Evolutionary conservation across 768 basidiomycete genomes (phyloP).

Genomic region (Lepiota brunneoincarnata): DNA sequence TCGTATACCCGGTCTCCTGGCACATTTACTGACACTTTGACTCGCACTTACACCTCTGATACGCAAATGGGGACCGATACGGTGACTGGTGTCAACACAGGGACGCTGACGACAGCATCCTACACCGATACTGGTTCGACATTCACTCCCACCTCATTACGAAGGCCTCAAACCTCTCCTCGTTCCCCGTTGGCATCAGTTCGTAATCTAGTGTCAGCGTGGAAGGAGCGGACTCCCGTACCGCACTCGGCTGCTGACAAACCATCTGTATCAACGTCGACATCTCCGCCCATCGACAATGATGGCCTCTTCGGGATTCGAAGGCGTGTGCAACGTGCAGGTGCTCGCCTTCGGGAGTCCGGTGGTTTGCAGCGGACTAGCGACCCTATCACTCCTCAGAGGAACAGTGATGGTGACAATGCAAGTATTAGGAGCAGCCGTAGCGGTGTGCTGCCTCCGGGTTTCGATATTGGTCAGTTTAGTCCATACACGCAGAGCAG

Average conservation of each 20-base stretch:
- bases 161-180: constrained; percentile 63
- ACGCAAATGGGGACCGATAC: constrained; percentile 43
- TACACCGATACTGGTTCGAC: constrained; percentile 37
- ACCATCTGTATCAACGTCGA: constrained; percentile 33
- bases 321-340: constrained; percentile 37
- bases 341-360: constrained; percentile 31
- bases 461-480: constrained; percentile 43
- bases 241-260: constrained; percentile 28
- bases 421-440: constrained; percentile 29
- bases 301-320: constrained; percentile 55
- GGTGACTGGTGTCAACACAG: constrained; percentile 27
- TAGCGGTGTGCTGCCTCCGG: constrained; percentile 36
- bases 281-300: constrained; percentile 24
- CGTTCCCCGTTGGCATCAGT: constrained; percentile 73
- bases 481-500: constrained; percentile 46
- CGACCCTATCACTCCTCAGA: constrained; percentile 23
- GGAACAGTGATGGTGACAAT: constrained; percentile 21
- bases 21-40: constrained; percentile 28
- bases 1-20: constrained; percentile 17
- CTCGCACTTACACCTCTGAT: constrained; percentile 26
- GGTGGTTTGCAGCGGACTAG: constrained; percentile 19
- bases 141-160: constrained; percentile 45
- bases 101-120: constrained; percentile 31
- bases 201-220: constrained; percentile 73
- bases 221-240: constrained; percentile 75